Percentiles rank a stretch among this genome's conserved stretches.
These are phyloP conservation scores for Exutisphaerella laricina DNA, from an alignment of 2,329 filamentous ascomycete species.

Conservation along the genomic window DNA sequence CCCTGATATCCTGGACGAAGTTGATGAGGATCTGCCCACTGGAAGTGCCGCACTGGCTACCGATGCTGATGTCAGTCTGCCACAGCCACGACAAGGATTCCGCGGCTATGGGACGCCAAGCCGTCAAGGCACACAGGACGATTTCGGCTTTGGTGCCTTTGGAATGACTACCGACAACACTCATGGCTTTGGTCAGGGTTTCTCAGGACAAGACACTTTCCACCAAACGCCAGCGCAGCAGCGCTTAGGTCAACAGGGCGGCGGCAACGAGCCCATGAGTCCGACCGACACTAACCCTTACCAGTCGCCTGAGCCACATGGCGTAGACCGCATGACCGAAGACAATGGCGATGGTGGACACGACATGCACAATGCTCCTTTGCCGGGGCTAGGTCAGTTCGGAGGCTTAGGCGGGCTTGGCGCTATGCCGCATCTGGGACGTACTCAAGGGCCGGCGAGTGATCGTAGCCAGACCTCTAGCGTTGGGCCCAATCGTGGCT, in stretches of 20 bases:
- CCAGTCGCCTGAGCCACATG: slow-evolving; percentile 77
- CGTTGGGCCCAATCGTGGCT: slow-evolving; percentile 67
- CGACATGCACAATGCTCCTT: slow-evolving; percentile 26
- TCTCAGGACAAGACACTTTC: slow-evolving; percentile 46
- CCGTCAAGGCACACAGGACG: slow-evolving; percentile 50
- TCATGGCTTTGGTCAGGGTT: slow-evolving; percentile 27
- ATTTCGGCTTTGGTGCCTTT: slow-evolving; percentile 55
- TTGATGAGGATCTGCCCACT: slow-evolving; percentile 60
- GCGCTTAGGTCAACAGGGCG: slow-evolving; percentile 38
- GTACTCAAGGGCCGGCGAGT: slow-evolving; percentile 56
- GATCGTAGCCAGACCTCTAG: slow-evolving; percentile 93
- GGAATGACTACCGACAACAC: slow-evolving; percentile 52
- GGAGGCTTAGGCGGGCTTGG: slow-evolving; percentile 32
- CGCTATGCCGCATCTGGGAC: slow-evolving; percentile 32
- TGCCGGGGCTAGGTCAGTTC: slow-evolving; percentile 31
- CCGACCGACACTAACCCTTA: slow-evolving; percentile 96
- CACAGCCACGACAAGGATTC: slow-evolving; percentile 38
- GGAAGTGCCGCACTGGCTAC: slow-evolving; percentile 71
- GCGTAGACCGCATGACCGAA: slow-evolving; percentile 52
- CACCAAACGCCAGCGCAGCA: slow-evolving; percentile 50
- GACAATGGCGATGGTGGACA: slow-evolving; percentile 26
- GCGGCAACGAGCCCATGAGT: slow-evolving; percentile 65
- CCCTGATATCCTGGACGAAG: slow-evolving; percentile 48
- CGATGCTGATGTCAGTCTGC: slow-evolving; percentile 62
- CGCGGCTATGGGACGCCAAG: slow-evolving; percentile 41